phyloP scores from a whole-genome alignment of 768 basidiomycete species.

The Lentinula sp. region DNA sequence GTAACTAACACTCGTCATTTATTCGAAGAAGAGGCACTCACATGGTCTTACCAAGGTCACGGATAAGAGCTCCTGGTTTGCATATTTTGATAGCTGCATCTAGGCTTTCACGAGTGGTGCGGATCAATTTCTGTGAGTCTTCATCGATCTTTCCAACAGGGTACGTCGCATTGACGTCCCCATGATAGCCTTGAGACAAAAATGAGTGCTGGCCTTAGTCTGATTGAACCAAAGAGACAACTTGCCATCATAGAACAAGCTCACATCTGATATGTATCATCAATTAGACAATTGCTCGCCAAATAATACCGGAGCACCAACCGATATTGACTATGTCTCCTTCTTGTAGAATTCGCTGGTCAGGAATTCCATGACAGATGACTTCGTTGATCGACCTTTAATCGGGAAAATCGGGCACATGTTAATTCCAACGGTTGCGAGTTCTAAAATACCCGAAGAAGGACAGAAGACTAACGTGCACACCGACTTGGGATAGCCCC shows the following conservation, averaged over 20 bases:
- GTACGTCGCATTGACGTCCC: slow-evolving; percentile 90
- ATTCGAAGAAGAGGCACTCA: slow-evolving; percentile 29
- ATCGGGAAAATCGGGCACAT: neutral
- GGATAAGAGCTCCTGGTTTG: slow-evolving; percentile 88
- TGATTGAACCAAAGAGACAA: neutral
- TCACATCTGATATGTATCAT: slow-evolving; percentile 48
- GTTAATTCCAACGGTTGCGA: neutral
- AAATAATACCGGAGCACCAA: slow-evolving; percentile 22
- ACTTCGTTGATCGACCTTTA: slow-evolving; percentile 88
- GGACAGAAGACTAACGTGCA: slow-evolving; percentile 68
- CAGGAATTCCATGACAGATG: slow-evolving; percentile 97
- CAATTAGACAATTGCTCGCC: slow-evolving; percentile 11
- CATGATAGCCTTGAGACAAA: slow-evolving; percentile 66
- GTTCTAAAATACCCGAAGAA: neutral
- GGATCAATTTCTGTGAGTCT: slow-evolving; percentile 77
- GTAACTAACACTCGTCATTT: neutral
- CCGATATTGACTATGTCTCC: slow-evolving; percentile 98
- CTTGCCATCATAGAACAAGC: slow-evolving; percentile 72
- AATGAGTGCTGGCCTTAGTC: slow-evolving; percentile 6
- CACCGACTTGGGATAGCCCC: slow-evolving; percentile 88
- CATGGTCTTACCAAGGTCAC: slow-evolving; percentile 86
- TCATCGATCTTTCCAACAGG: slow-evolving; percentile 84
- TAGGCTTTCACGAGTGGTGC: slow-evolving; percentile 73
- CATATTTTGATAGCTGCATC: slow-evolving; percentile 89
- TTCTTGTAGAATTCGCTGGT: slow-evolving; percentile 74